phyloP scores from a whole-genome alignment of 2,329 filamentous ascomycete genomes.

The Talaromyces sp. region DNA sequence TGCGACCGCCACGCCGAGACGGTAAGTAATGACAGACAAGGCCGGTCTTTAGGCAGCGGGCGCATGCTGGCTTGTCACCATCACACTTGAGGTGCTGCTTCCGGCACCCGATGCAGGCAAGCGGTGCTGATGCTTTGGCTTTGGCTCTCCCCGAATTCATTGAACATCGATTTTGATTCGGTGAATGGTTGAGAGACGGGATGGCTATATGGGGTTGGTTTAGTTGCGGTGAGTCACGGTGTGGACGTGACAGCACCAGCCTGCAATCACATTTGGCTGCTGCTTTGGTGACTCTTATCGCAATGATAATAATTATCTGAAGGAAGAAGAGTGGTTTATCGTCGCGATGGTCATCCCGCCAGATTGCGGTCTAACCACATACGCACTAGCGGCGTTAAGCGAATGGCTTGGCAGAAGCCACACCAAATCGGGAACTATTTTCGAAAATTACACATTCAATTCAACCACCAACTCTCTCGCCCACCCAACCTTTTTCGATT shows the following conservation, averaged over 20 bases:
- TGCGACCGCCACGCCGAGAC: constrained; percentile 58
- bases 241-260: not conserved
- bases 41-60: constrained; percentile 55
- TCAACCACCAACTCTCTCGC: not conserved
- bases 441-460: not conserved
- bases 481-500: not conserved
- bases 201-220: not conserved
- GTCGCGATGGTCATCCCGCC: not conserved
- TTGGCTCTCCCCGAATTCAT: not conserved
- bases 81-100: constrained; percentile 69
- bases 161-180: not conserved
- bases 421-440: not conserved
- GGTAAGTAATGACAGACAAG: constrained; percentile 63
- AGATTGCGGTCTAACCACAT: not conserved
- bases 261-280: not conserved
- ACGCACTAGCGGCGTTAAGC: not conserved
- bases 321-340: not conserved
- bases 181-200: not conserved
- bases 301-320: not conserved
- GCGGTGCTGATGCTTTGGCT: constrained; percentile 20
- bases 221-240: not conserved
- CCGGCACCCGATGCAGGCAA: constrained; percentile 42
- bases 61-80: constrained; percentile 58
- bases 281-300: not conserved
- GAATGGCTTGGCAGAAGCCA: not conserved